Evolutionary conservation across 352 stramenopile genomes (phyloP).

Genomic region (Phytopythium helicoides): DNA sequence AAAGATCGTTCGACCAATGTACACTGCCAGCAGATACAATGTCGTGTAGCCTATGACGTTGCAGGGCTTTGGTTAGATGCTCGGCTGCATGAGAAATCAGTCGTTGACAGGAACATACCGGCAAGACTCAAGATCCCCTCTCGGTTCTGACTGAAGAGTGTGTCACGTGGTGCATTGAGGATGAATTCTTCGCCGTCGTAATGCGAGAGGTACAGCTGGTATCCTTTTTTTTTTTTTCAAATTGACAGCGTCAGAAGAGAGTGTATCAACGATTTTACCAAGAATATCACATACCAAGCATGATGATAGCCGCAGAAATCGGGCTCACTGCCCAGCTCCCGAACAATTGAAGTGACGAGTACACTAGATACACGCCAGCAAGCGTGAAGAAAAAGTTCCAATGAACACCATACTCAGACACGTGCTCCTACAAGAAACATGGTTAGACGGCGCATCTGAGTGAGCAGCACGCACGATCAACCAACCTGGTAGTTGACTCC

Average conservation of each 20-base stretch:
- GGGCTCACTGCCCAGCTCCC: slow-evolving; percentile 46
- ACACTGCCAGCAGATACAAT: slow-evolving; percentile 85
- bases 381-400: slow-evolving; percentile 99
- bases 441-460: not conserved
- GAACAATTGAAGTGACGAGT: slow-evolving; percentile 51
- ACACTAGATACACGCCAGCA: slow-evolving; percentile 73
- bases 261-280: not conserved
- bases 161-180: slow-evolving; percentile 56
- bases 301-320: slow-evolving; percentile 34
- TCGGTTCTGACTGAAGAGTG: slow-evolving; percentile 92
- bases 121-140: slow-evolving; percentile 93
- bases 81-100: not conserved
- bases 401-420: slow-evolving; percentile 98
- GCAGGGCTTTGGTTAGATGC: not conserved
- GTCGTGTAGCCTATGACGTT: slow-evolving; percentile 83
- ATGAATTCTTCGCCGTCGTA: slow-evolving; percentile 78
- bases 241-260: slow-evolving; percentile 7
- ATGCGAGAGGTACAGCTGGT: slow-evolving; percentile 84
- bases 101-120: slow-evolving; percentile 24
- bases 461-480: not conserved
- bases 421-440: slow-evolving; percentile 81
- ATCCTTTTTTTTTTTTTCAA: slow-evolving; percentile 27
- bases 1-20: slow-evolving; percentile 60
- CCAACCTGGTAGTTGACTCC: slow-evolving; percentile 84
- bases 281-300: slow-evolving; percentile 26